Evolutionary conservation across 2,329 filamentous ascomycete genomes (phyloP).

Genomic region (Leptoxyphium fumago): DNA sequence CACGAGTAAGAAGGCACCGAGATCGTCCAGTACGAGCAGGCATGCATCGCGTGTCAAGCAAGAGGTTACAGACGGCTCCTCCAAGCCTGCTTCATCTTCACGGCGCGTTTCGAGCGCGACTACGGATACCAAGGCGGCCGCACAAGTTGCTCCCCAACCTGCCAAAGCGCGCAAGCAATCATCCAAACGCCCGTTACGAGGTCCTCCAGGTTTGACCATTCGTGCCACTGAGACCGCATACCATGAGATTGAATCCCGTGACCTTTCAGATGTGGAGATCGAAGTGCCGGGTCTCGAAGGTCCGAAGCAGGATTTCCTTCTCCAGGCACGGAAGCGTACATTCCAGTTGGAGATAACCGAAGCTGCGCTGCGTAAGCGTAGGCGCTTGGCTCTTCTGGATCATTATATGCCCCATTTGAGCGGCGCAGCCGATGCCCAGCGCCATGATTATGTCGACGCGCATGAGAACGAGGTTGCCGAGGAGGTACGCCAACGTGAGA

Average conservation of each 20-base stretch:
- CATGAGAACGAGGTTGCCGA: slow-evolving; percentile 70
- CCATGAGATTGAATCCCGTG: slow-evolving; percentile 46
- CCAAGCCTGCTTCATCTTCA: neutral
- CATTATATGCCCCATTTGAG: slow-evolving; percentile 45
- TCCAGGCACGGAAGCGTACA: slow-evolving; percentile 49
- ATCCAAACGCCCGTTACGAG: slow-evolving; percentile 1
- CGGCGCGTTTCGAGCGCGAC: neutral
- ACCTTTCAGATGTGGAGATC: slow-evolving; percentile 45
- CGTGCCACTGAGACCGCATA: slow-evolving; percentile 43
- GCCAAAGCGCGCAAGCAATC: slow-evolving; percentile 6
- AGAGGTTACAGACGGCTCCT: slow-evolving; percentile 3
- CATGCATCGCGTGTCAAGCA: slow-evolving; percentile 5
- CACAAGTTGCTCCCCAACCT: slow-evolving; percentile 5
- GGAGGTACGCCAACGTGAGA: slow-evolving; percentile 77
- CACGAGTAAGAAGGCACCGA: slow-evolving; percentile 12
- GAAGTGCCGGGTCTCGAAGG: slow-evolving; percentile 38
- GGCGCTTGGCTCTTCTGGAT: slow-evolving; percentile 41
- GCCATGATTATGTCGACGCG: slow-evolving; percentile 58
- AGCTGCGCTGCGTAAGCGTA: slow-evolving; percentile 49
- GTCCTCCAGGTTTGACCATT: slow-evolving; percentile 21
- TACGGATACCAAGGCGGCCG: neutral
- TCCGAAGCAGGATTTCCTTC: slow-evolving; percentile 39
- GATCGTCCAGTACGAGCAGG: slow-evolving; percentile 14
- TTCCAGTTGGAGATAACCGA: slow-evolving; percentile 52
- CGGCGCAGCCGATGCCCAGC: slow-evolving; percentile 54